Evolutionary conservation across 805 yeast species (phyloP), one percentile per base, ranked within the genome.

Genomic region (Kodamaea kakaduensis): DNA sequence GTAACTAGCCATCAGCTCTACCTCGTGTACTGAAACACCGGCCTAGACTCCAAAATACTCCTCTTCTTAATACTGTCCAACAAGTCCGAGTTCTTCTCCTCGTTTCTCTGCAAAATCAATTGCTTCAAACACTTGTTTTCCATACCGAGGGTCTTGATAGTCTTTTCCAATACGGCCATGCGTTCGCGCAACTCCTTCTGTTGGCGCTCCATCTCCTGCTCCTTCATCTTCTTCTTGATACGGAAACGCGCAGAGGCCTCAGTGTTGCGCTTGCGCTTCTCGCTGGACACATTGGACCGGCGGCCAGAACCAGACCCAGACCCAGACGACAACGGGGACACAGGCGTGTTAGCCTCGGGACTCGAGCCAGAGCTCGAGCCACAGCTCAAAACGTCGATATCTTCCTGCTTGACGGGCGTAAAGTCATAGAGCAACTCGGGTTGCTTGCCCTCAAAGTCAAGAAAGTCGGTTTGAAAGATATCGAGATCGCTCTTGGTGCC

Each of bases 201-300:
- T 40, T 73, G 77, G 40, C 78, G 69, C 60, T 89, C 96, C 79
- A 90, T 75, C 55, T 89, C 90, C 61, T 84, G 93, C 62, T 90
- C 97, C 58, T 86, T 84, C 61, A 83, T 52, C 71, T 90, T 89
- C 77, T 85, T 88, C 73, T 86, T 87, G 54, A 87, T 76, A 45
- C 98, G 73, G 69, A 90, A 90, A 41, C 97, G 71, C 3, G 97
- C 97, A 14, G 90, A 79, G 1, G 98, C 97, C 1, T 93, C 96
- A 0, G 96, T 88, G 61, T 88, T 89, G 49, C 94, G 74, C 45
- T 83, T 77, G 43, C 95, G 74, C 61, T 86, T 90, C 51, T 84
- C 93, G 29, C 70, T 72, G 40, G 75, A 79, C 15, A 72, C 65
- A 17, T 57, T 31, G 14, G 26, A 25, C 17, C 32, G 37, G 27